Conservation (phyloP, 768 basidiomycete species). For the Phallus indusiatus region DNA sequence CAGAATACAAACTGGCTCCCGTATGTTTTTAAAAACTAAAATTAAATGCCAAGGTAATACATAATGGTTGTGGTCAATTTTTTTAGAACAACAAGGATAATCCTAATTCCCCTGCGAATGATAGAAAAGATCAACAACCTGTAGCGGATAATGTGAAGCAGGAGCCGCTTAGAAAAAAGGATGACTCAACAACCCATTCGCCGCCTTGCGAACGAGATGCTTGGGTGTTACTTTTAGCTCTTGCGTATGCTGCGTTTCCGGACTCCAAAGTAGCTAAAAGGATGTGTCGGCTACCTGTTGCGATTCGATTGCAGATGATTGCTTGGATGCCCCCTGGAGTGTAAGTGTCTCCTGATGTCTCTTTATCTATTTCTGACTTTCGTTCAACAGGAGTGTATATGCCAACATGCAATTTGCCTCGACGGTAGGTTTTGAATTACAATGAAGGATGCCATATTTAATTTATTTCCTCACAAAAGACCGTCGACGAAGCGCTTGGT, state of each 20-base stretch:
- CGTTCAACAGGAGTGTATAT: constrained; percentile 1
- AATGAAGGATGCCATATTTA: background rate
- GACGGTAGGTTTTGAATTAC: background rate
- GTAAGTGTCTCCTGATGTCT: background rate
- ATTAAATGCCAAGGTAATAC: no score
- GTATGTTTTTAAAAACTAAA: background rate
- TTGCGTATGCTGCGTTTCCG: constrained; percentile 5
- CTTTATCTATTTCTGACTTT: background rate
- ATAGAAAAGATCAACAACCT: background rate
- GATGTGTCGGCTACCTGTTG: background rate
- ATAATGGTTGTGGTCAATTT: no score
- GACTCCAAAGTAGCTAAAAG: background rate
- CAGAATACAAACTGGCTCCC: background rate
- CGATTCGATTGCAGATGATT: constrained; percentile 6
- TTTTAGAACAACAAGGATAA: background rate
- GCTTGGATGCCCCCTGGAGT: constrained; percentile 6
- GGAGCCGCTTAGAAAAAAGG: background rate
- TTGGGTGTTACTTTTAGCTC: constrained; percentile 5
- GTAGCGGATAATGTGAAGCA: background rate
- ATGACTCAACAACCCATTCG: background rate
- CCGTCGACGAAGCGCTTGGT: constrained; percentile 4
- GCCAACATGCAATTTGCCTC: constrained; percentile 3
- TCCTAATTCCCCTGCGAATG: background rate
- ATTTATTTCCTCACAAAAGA: background rate
- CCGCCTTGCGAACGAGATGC: constrained; percentile 5